Evolutionary conservation across 192 early-diverging fungal genomes (phyloP), one percentile per base, ranked within the genome.

Genomic region (Coemansia sp.): DNA sequence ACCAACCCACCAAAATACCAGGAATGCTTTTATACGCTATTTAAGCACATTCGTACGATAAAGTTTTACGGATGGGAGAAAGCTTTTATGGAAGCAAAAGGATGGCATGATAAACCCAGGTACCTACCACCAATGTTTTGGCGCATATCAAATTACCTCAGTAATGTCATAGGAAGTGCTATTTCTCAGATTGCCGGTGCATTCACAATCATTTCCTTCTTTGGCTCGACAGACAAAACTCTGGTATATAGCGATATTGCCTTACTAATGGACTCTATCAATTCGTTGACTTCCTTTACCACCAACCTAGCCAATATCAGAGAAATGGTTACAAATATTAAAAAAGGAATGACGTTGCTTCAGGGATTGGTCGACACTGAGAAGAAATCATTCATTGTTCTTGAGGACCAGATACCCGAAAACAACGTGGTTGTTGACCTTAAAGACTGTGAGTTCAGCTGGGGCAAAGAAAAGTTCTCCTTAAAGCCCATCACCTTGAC

Each of bases 41-140:
- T 85, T 8, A 56, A 69, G n/a, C 67, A 80, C 5, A 80, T 85
- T 19, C 77, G 78, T 17, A 70, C 79, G 11, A 80, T 88, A 56
- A 88, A 86, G 56, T 81, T 81, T 39, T 86, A 83, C 44, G 81
- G 80, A 11, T 86, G 80, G 80, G 78, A 79, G 40, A 39, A 68
- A 1, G 72, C 50, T 11, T 60, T 63, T 17, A 56, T 23, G 28
- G 42, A 22, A 20, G 40, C 39, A 3, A 38, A 13, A 4, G 9
- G 4, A 14, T 11, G 36, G 2, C 13, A 45, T n/a, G 61, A 72
- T 15, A 25, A 40, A 9, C 40, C 47, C 17, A 24, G 38, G 1
- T 36, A 45, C 33, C 34, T 46, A 8, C 50, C 73, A 8, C 64
- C 68, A 0, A n/a, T 52, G 18, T 26, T 72, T 9, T 60, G 72